Conservation (phyloP, 345 rosid species). For the Syzygium aromaticum region DNA sequence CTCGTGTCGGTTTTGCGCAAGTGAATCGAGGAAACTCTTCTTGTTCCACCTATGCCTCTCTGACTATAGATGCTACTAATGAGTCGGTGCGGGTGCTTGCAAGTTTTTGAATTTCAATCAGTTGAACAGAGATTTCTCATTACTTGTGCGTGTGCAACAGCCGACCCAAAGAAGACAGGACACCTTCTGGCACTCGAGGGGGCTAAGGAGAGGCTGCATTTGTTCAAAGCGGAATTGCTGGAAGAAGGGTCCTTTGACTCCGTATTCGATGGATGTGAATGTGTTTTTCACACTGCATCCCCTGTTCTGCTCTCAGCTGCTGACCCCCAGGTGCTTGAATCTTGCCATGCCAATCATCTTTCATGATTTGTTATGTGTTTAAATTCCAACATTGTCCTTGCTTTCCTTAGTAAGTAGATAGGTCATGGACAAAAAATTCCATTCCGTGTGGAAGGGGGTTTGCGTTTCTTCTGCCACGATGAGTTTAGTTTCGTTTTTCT, state of each 20-base stretch:
- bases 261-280: constrained; percentile 22
- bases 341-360: not conserved
- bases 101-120: not conserved
- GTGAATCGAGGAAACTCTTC: not conserved
- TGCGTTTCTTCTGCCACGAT: not conserved
- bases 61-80: not conserved
- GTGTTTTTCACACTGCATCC: constrained; percentile 26
- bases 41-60: not conserved
- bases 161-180: constrained; percentile 19
- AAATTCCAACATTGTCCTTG: not conserved
- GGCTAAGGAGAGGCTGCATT: constrained; percentile 25
- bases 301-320: constrained; percentile 8
- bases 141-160: not conserved
- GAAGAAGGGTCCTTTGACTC: constrained; percentile 26
- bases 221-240: constrained; percentile 18
- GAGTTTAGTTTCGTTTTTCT: not conserved
- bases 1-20: not conserved
- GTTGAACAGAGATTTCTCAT: not conserved
- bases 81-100: not conserved
- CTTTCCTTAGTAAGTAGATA: not conserved
- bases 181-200: constrained; percentile 30
- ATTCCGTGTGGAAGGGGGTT: not conserved
- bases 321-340: constrained; percentile 14
- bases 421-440: not conserved
- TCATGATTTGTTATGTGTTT: not conserved